phyloP scores from a whole-genome alignment of 805 yeast genomes.

The Candida insectorum region DNA sequence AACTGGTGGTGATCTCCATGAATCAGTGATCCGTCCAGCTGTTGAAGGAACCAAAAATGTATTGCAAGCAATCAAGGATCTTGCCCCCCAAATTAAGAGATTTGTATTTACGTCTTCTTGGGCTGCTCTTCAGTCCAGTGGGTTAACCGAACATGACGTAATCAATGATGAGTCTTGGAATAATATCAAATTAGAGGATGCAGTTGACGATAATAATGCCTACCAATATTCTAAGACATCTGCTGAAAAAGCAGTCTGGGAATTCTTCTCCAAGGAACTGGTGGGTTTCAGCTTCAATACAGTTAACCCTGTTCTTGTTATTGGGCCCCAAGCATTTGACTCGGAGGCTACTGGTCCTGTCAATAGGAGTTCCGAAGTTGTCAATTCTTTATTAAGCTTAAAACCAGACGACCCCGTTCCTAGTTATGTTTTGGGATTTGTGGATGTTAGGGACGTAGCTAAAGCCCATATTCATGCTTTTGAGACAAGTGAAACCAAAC shows the following conservation, averaged over 20 bases:
- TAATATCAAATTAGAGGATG: conserved; percentile 9
- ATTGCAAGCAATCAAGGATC: conserved; percentile 38
- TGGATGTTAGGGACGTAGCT: conserved; percentile 66
- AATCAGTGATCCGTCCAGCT: conserved; percentile 25
- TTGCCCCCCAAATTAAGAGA: conserved; percentile 39
- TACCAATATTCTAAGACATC: conserved; percentile 46
- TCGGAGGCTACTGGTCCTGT: conserved; percentile 21
- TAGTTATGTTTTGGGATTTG: conserved; percentile 15
- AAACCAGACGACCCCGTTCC: conserved; percentile 16
- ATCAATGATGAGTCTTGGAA: conserved; percentile 37
- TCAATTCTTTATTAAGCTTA: conserved; percentile 24
- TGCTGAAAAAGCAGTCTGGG: conserved; percentile 61
- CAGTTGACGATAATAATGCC: conserved; percentile 22
- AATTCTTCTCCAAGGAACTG: conserved; percentile 39
- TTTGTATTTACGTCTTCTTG: conserved; percentile 52
- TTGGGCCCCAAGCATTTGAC: conserved; percentile 52
- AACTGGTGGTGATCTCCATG: conserved; percentile 15
- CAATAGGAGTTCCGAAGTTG: conserved; percentile 25
- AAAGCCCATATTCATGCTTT: conserved; percentile 52
- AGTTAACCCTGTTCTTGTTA: conserved; percentile 43
- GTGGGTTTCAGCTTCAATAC: conserved; percentile 37
- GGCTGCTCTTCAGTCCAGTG: conserved; percentile 1
- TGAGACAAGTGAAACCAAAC: conserved; percentile 19
- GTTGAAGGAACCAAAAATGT: conserved; percentile 24
- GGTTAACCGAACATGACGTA: conserved; percentile 3